Conservation (phyloP, 257 asterid genomes). For the Solanum habrochaites region DNA sequence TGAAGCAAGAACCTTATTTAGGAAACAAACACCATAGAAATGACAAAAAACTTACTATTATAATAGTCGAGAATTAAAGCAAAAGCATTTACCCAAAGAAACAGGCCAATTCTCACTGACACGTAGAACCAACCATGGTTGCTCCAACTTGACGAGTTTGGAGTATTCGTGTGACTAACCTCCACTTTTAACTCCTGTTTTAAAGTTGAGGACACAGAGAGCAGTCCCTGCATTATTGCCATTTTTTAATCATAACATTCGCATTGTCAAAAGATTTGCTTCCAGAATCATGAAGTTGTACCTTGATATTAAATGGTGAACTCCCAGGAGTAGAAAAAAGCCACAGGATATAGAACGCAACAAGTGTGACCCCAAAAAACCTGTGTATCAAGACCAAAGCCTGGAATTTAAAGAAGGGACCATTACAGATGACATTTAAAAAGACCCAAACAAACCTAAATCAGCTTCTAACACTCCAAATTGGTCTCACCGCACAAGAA, state of each 20-base stretch:
- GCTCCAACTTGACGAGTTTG: constrained; percentile 48
- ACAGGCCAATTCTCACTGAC: constrained; percentile 70
- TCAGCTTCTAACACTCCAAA: background rate
- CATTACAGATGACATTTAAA: constrained; percentile 1
- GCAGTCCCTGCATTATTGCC: constrained; percentile 32
- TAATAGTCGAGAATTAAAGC: background rate
- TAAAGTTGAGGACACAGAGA: constrained; percentile 29
- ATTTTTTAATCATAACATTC: background rate
- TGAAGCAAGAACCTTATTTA: background rate
- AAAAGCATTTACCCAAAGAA: constrained; percentile 75
- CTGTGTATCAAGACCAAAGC: constrained; percentile 80
- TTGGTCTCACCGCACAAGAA: background rate
- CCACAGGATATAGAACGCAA: constrained; percentile 75
- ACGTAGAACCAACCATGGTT: constrained; percentile 73
- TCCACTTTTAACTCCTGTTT: constrained; percentile 69
- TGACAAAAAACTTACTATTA: background rate
- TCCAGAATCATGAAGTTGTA: constrained; percentile 5
- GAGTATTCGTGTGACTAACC: constrained; percentile 23
- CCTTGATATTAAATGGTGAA: constrained; percentile 44
- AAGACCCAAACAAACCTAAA: background rate
- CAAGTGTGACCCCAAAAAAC: constrained; percentile 76
- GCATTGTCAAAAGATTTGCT: background rate
- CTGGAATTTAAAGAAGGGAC: constrained; percentile 32
- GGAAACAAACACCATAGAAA: background rate
- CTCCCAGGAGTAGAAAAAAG: constrained; percentile 63